Evolutionary conservation across 345 rosid species (phyloP).

Genomic region (Brassica nigra): DNA sequence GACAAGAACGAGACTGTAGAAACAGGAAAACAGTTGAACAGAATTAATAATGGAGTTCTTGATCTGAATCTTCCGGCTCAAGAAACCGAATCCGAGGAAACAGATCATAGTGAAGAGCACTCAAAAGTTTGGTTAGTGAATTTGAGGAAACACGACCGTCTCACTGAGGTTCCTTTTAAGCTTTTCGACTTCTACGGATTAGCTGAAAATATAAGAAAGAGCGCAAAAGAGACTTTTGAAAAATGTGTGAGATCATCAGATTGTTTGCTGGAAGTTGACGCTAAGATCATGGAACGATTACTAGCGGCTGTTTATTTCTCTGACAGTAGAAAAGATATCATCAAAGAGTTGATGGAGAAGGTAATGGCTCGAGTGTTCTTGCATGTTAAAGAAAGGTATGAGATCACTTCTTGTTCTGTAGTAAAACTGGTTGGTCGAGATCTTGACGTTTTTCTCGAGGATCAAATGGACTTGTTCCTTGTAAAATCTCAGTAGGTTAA

Average conservation of each 20-base stretch:
- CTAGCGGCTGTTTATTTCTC: conserved; percentile 52
- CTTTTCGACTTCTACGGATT: conserved; percentile 60
- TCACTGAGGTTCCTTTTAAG: conserved; percentile 52
- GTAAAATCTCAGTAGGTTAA: conserved; percentile 30
- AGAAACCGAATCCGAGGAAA: conserved; percentile 44
- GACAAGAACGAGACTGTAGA: conserved; percentile 40
- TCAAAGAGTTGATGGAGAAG: conserved; percentile 52
- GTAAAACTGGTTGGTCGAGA: conserved; percentile 49
- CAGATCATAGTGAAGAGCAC: conserved; percentile 34
- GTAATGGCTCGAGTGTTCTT: conserved; percentile 50
- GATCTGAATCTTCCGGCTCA: conserved; percentile 78
- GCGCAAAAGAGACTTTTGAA: conserved; percentile 42
- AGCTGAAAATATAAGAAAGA: conserved; percentile 43
- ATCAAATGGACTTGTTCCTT: conserved; percentile 36
- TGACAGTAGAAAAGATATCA: conserved; percentile 32
- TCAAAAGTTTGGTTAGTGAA: conserved; percentile 57
- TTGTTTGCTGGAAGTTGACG: conserved; percentile 50
- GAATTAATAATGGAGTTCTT: conserved; percentile 42
- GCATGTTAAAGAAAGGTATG: conserved; percentile 45
- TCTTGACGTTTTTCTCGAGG: conserved; percentile 16
- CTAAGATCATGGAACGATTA: conserved; percentile 60
- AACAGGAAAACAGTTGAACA: conserved; percentile 50
- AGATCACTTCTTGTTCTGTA: conserved; percentile 40
- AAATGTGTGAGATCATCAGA: conserved; percentile 35
- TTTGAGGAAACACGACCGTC: conserved; percentile 43